These are phyloP conservation scores for Phytophthora pseudosyringae DNA, from an alignment of 352 stramenopile species.

Conservation along the genomic window DNA sequence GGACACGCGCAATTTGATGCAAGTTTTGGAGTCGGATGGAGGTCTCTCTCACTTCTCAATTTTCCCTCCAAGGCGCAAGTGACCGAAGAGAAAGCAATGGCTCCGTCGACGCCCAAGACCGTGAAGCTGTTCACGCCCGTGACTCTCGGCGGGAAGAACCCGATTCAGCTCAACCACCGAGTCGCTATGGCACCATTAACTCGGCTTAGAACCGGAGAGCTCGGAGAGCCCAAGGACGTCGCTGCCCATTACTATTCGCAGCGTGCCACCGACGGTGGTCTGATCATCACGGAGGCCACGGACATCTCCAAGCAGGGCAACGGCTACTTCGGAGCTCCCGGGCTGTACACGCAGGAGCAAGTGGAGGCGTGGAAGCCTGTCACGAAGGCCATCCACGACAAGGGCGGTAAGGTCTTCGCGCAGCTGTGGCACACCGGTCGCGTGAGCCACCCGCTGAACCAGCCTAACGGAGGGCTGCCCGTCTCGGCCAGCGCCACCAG, in stretches of 20 bases:
- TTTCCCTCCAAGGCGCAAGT: conserved; percentile 14
- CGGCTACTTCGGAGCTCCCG: conserved; percentile 43
- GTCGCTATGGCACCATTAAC: conserved; percentile 64
- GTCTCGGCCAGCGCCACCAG: conserved; percentile 49
- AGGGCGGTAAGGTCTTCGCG: conserved; percentile 68
- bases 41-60: conserved; percentile 21
- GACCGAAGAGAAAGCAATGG: conserved; percentile 18
- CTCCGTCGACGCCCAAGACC: conserved; percentile 21
- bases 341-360: conserved; percentile 58
- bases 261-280: conserved; percentile 47
- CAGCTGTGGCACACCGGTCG: conserved; percentile 87
- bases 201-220: conserved; percentile 31
- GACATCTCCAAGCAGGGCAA: conserved; percentile 45
- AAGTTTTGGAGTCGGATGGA: not conserved
- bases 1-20: not conserved
- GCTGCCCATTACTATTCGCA: conserved; percentile 57
- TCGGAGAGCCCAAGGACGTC: conserved; percentile 39
- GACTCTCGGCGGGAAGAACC: conserved; percentile 41
- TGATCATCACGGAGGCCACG: conserved; percentile 63
- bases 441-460: conserved; percentile 58
- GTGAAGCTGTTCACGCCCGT: conserved; percentile 46
- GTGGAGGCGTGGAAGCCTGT: conserved; percentile 55
- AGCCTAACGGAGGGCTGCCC: conserved; percentile 48
- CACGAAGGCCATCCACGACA: conserved; percentile 71
- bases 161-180: conserved; percentile 53